Base-by-base conservation (phyloP, 345 rosid species). In the Kandelia obovata region DNA sequence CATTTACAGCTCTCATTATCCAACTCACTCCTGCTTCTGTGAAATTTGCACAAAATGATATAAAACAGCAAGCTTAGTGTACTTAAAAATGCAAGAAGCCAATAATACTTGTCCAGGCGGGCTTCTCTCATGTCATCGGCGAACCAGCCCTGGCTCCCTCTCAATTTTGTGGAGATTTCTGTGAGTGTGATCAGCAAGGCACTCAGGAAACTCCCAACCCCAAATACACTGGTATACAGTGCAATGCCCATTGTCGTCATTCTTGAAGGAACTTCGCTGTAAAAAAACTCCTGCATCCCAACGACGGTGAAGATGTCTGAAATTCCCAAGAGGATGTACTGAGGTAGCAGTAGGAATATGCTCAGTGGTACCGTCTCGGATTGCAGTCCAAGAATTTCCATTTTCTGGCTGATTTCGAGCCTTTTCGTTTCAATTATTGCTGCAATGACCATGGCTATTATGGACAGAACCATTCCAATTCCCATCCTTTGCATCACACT, bases 231-330 rank as follows among this genome's bases (percentile, higher is more conserved):
- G 0, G 96, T 91, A 68, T 91, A 88, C 10, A 95, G 70, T 0
- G 99, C 97, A 65, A 95, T 91, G 5, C 93, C 99, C 96, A 91
- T 87, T 0, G 99, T 88, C 71, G 89, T 80, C 99, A 95, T 95
- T 59, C 83, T 81, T 0, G 80, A 81, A 0, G 99, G 99, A 15
- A 95, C 97, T 71, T 95, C 96, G 32, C 82, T 80, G 75, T 94
- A 94, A 72, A 94, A 94, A 75, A 91, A 94, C 81, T 94, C 99
- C 74, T 94, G 99, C 99, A 94, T 91, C 6, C 97, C 97, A 20
- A 94, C 93, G 11, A 94, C 99, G 0, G 99, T 95, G 75, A 95
- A 95, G 27, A 95, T 86, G 70, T 95, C 99, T 15, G 97, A 85
- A 37, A 91, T 81, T 4, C 99, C 99, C 31, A 95, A 30, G 6